Percentiles rank a stretch among this genome's conserved stretches.
phyloP scores from a whole-genome alignment of 2,329 filamentous ascomycete species.

The Aspergillus alliaceus region DNA sequence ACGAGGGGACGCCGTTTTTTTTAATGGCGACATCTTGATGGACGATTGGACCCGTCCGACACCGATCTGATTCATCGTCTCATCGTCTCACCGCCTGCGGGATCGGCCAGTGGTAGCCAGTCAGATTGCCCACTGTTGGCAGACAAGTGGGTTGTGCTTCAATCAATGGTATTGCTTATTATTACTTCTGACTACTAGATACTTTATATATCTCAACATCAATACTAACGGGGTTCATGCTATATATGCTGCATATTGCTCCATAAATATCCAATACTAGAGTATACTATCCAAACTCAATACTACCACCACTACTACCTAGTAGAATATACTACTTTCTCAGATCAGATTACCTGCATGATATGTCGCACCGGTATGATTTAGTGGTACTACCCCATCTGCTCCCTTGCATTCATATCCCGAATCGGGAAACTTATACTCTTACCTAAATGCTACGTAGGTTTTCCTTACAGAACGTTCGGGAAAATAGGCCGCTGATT shows the following conservation, averaged over 20 bases:
- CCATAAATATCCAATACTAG: no score
- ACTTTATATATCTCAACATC: not conserved
- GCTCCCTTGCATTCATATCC: no score
- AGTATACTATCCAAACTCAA: no score
- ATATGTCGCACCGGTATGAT: no score
- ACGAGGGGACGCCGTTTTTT: not conserved
- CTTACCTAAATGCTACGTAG: no score
- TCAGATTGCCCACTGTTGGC: not conserved
- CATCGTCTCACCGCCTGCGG: not conserved
- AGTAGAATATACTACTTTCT: no score
- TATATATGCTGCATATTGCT: no score
- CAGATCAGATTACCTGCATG: no score
- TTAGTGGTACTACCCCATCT: no score
- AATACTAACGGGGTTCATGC: no score
- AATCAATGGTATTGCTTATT: not conserved
- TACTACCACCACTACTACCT: no score
- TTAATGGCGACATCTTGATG: not conserved
- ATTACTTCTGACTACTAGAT: not conserved
- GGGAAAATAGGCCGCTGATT: not conserved
- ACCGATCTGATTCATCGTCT: constrained; percentile 3
- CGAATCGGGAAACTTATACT: not conserved
- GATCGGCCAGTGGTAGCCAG: not conserved
- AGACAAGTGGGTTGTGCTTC: not conserved
- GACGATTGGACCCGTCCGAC: constrained; percentile 1
- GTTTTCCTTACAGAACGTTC: not conserved